Conservation (phyloP, 495 filamentous ascomycete genomes). For the Daldinia loculata region DNA sequence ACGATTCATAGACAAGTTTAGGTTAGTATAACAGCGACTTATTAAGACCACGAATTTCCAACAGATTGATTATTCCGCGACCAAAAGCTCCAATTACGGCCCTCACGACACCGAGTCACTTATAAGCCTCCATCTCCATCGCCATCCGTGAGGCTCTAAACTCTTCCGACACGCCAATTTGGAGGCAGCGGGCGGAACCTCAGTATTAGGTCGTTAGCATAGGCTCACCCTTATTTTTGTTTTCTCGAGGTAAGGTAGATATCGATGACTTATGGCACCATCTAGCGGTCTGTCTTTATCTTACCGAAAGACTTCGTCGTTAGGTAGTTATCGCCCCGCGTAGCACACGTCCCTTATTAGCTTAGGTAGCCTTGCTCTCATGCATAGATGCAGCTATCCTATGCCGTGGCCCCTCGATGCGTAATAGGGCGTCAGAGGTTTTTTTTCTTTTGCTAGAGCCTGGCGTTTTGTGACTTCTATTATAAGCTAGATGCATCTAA, state of each 20-base stretch:
- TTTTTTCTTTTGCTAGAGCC: neutral
- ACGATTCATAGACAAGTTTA: neutral
- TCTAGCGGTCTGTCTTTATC: neutral
- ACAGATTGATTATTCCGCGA: neutral
- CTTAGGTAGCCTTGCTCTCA: neutral
- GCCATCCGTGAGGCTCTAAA: neutral
- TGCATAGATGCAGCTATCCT: slow-evolving; percentile 3
- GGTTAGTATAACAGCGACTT: neutral
- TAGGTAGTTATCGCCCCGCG: neutral
- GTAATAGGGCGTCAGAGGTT: neutral
- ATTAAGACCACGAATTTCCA: neutral
- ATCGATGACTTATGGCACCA: neutral
- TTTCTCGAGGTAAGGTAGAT: neutral
- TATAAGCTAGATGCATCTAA: neutral
- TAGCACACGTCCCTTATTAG: neutral
- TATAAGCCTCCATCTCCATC: neutral
- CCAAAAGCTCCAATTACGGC: neutral
- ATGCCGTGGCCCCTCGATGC: slow-evolving; percentile 1
- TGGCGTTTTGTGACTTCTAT: neutral
- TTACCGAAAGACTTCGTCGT: neutral
- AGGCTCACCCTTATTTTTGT: neutral
- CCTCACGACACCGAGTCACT: neutral
- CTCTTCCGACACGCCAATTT: neutral
- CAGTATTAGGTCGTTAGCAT: neutral
- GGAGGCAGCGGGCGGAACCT: neutral